Evolutionary conservation across 768 basidiomycete genomes (phyloP).

Genomic region (Coprinopsis sp.): DNA sequence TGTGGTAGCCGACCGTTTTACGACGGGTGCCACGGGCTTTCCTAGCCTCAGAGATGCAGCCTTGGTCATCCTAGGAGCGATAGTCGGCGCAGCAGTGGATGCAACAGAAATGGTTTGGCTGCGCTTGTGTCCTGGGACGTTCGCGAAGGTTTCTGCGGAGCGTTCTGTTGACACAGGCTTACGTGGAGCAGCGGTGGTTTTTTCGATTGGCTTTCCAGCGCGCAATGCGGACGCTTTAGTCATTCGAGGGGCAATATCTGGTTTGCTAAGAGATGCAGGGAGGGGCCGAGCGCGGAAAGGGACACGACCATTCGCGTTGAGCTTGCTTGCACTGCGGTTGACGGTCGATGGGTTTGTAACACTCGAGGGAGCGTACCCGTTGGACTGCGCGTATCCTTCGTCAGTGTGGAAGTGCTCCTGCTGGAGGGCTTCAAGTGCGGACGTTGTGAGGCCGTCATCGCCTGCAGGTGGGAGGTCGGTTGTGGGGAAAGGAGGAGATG

Average conservation of each 20-base stretch:
- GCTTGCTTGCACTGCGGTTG: conserved; percentile 33
- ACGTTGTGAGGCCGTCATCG: conserved; percentile 34
- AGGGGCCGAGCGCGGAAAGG: conserved; percentile 64
- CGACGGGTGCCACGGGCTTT: conserved; percentile 35
- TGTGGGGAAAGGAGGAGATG: conserved; percentile 75
- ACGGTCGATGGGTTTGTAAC: conserved; percentile 39
- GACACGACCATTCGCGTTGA: conserved; percentile 40
- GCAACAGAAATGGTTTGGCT: conserved; percentile 62
- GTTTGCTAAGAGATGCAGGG: conserved; percentile 54
- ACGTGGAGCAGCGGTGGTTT: conserved; percentile 40
- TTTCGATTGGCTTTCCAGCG: conserved; percentile 50
- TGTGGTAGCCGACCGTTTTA: conserved; percentile 25
- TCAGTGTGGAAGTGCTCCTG: conserved; percentile 33
- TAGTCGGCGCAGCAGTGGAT: conserved; percentile 64
- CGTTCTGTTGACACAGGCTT: conserved; percentile 57
- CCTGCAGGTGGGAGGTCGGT: conserved; percentile 51
- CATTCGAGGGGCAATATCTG: conserved; percentile 73
- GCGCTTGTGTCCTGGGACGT: conserved; percentile 82
- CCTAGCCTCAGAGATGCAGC: conserved; percentile 70
- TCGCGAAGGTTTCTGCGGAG: conserved; percentile 59
- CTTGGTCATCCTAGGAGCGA: conserved; percentile 72
- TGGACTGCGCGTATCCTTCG: conserved; percentile 31
- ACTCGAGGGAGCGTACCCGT: conserved; percentile 39
- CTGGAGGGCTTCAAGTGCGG: conserved; percentile 37
- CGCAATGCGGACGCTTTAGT: conserved; percentile 73